Percentiles rank a stretch among this genome's conserved stretches.
Evolutionary conservation across 345 rosid species (phyloP).

Genomic region (Acer saccharum): DNA sequence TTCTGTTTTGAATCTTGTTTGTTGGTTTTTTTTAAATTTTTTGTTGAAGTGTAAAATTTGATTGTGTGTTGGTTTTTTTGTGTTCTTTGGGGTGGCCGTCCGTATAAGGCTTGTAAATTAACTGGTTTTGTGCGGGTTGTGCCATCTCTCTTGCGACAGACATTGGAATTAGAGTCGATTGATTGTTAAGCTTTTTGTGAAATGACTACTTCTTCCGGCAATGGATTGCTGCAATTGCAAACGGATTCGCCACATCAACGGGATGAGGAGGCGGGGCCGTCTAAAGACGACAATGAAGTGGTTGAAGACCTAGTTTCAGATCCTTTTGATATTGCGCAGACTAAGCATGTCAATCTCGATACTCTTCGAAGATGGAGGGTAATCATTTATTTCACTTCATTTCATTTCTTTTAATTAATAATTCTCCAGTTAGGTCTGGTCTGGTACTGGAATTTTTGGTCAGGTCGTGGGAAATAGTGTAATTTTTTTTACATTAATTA

Average conservation of each 20-base stretch:
- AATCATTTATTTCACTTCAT: neutral
- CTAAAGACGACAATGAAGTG: neutral
- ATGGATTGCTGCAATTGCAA: neutral
- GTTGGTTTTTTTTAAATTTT: neutral
- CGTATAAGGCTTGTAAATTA: neutral
- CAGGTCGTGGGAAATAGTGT: too few species aligned
- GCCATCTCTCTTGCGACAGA: constrained; percentile 8
- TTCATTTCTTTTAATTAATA: too few species aligned
- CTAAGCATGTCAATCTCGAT: neutral
- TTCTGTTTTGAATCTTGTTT: neutral
- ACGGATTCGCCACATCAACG: neutral
- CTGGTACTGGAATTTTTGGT: too few species aligned
- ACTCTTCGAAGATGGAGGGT: constrained; percentile 4
- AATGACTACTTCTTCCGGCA: neutral
- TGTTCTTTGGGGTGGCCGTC: neutral
- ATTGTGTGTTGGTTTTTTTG: neutral
- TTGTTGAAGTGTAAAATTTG: neutral
- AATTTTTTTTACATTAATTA: too few species aligned
- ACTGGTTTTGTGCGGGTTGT: neutral
- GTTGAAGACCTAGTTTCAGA: neutral
- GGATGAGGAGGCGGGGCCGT: neutral
- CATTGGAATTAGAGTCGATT: neutral
- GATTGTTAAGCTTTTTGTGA: neutral
- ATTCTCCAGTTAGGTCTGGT: too few species aligned
- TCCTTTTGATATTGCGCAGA: neutral